phyloP scores from a whole-genome alignment of 768 basidiomycete species.

The Phanerochaete sordida region DNA sequence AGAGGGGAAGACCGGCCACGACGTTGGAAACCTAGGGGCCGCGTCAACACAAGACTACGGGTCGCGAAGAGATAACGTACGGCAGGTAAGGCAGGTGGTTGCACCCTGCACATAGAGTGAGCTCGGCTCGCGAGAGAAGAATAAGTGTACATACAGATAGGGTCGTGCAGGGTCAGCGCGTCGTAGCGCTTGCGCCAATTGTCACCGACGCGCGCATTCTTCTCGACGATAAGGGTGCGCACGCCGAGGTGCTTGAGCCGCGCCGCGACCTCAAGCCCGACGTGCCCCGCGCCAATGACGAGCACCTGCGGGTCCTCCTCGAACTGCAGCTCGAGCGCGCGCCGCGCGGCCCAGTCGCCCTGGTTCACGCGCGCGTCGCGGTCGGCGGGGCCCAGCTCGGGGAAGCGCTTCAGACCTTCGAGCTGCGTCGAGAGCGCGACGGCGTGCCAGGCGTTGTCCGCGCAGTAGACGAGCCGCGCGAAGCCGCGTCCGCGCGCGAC shows the following conservation, averaged over 20 bases:
- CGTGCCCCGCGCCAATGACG: conserved; percentile 38
- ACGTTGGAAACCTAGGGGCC: background rate
- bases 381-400: conserved; percentile 41
- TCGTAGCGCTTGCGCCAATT: conserved; percentile 69
- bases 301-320: conserved; percentile 48
- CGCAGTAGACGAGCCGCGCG: conserved; percentile 46
- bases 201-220: conserved; percentile 56
- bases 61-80: conserved; percentile 30
- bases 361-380: conserved; percentile 43
- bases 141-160: conserved; percentile 48
- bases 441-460: conserved; percentile 47
- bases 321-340: conserved; percentile 42
- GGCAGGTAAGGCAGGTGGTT: conserved; percentile 52
- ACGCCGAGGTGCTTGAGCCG: conserved; percentile 52
- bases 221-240: conserved; percentile 57
- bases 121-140: background rate
- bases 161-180: conserved; percentile 62
- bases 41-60: background rate
- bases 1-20: background rate
- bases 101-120: conserved; percentile 30
- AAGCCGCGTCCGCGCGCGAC: conserved; percentile 51
- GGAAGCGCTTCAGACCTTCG: conserved; percentile 48
- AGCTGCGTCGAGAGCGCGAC: conserved; percentile 50
- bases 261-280: conserved; percentile 56
- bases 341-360: conserved; percentile 49